Evolutionary conservation across 805 yeast species (phyloP), one percentile per base, ranked within the genome.

Genomic region (Lipomyces sp.): DNA sequence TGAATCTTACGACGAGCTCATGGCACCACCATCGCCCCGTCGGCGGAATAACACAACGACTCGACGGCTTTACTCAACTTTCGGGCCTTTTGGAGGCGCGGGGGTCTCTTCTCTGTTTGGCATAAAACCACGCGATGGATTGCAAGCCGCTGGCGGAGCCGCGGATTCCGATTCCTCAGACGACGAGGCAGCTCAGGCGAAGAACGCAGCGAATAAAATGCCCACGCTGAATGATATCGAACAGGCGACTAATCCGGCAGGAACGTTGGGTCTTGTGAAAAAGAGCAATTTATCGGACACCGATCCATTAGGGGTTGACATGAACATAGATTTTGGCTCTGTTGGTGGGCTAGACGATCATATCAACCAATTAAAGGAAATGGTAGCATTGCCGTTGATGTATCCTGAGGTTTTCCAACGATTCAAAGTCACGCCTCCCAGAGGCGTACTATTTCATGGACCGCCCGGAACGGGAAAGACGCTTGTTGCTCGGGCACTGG

Each of bases 401-500:
- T 93, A 93, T 61, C 98, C 98, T 1, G 98, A 93, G 65, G 77
- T 93, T 8, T 93, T 91, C 64, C 85, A 88, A 58, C 82, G 82
- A 65, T 93, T 93, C 63, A 83, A 82, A 50, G 88, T 91, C 32
- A 87, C 96, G 0, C 98, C 98, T 1, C 98, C 98, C 18, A 74
- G 98, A 58, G 98, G 98, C 55, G 98, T 93, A 1, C 69, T 93
- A 48, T 93, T 93, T 70, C 98, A 93, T 68, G 98, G 98, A 41
- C 98, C 98, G 3, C 98, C 98, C 2, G 98, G 98, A 58, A 93
- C 98, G 0, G 98, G 98, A 76, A 93, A 93, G 66, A 93, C 98
- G 0, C 76, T 93, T 45, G 88, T 93, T 96, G 98, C 98, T 0
- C 73, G 98, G 53, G 98, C 98, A 0, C 72, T 93, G 45, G 98